Evolutionary conservation across 768 basidiomycete genomes (phyloP), one percentile per base, ranked within the genome.

Genomic region (Pleurotus citrinopileatus): DNA sequence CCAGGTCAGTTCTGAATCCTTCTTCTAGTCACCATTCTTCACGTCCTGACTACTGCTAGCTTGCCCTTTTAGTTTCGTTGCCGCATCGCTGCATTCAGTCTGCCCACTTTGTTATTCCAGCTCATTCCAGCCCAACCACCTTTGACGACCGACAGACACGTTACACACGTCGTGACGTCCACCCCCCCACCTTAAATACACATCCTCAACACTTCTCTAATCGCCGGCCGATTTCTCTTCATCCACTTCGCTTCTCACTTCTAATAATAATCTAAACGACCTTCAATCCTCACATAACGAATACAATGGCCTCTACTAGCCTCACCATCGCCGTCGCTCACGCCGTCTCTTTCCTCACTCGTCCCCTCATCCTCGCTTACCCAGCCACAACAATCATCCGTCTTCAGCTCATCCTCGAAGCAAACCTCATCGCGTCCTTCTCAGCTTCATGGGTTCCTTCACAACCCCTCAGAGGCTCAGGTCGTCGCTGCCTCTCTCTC

Each of bases 281-380:
- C 52, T 25, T 57, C 57, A 62, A 45, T 54, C 58, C 59, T 28
- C 17, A 28, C 60, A n/a, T n/a, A 58, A 55, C 47, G 10, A 3
- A 55, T 59, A 46, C 64, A 61, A 78, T 78, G 75, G 70, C 74
- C 59, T 47, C 60, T 40, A 70, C 77, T 60, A 76, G 68, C 61
- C 82, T 92, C 67, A 74, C 84, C 57, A 66, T 81, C 70, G 79
- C 88, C 59, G 80, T 92, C 67, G 77, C 86, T 56, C 86, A 91
- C 62, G 84, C 84, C 66, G 78, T 90, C 66, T 73, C 83, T 54
- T 89, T 83, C 74, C 76, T 92, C 67, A 89, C 86, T 32, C 77
- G 79, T 28, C 82, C 86, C 54, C 79, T 90, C 56, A 73, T 78
- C 60, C 62, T 68, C 52, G 69, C 76, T 36, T 82, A 87, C 68